These are phyloP conservation scores for Cetraspora pellucida DNA, from an alignment of 192 early-diverging fungal genomes.

Conservation along the genomic window DNA sequence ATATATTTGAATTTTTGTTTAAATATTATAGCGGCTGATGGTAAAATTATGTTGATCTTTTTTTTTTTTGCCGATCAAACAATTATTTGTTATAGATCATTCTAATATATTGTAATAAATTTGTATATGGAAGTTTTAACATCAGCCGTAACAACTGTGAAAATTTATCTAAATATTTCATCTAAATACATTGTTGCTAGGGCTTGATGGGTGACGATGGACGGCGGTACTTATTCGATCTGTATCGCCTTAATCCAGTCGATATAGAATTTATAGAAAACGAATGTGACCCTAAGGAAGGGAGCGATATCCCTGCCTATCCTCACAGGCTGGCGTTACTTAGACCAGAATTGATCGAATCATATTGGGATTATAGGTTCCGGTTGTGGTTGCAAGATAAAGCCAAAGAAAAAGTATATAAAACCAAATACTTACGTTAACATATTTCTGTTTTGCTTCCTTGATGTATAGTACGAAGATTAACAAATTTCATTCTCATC, in stretches of 20 bases:
- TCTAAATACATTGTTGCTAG: neutral
- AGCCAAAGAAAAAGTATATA: conserved; percentile 41
- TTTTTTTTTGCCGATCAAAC: too few species aligned
- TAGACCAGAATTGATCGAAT: conserved; percentile 82
- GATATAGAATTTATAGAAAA: conserved; percentile 87
- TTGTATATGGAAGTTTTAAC: neutral
- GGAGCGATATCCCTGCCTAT: conserved; percentile 63
- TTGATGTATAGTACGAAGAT: neutral
- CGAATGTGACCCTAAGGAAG: conserved; percentile 57
- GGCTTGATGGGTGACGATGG: conserved; percentile 91
- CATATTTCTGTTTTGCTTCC: neutral
- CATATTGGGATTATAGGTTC: conserved; percentile 83
- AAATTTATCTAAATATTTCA: neutral
- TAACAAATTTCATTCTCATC: neutral
- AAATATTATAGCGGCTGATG: too few species aligned
- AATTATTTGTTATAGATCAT: too few species aligned
- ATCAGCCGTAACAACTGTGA: neutral
- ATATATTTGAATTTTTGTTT: too few species aligned
- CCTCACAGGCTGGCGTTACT: conserved; percentile 85
- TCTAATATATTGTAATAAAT: too few species aligned
- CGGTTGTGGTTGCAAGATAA: conserved; percentile 64
- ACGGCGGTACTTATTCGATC: conserved; percentile 89
- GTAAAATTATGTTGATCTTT: too few species aligned
- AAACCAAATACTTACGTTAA: conserved; percentile 35
- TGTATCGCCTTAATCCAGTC: conserved; percentile 88